A percentile compares a stretch with the other conserved stretches of the same genome.
phyloP scores from a whole-genome alignment of 2,329 filamentous ascomycete genomes.

The Phyllosticta capitalensis region DNA sequence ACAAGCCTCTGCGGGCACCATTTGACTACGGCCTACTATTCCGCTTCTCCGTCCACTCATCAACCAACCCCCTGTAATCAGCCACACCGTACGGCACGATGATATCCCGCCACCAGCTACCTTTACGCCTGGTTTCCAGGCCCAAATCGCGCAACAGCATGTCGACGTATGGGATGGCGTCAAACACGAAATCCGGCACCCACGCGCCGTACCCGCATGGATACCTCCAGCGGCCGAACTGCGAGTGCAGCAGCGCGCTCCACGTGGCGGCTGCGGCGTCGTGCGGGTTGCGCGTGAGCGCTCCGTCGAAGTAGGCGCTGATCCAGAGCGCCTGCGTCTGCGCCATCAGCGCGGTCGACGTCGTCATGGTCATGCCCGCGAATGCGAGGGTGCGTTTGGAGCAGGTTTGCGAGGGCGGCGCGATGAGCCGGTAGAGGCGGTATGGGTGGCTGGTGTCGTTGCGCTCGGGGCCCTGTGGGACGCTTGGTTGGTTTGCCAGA shows the following conservation, averaged over 20 bases:
- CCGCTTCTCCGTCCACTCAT: slow-evolving; percentile 37
- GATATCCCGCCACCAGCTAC: slow-evolving; percentile 41
- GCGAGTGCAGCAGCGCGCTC: slow-evolving; percentile 49
- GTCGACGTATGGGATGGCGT: slow-evolving; percentile 65
- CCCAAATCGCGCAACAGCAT: slow-evolving; percentile 57
- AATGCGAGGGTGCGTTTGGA: slow-evolving; percentile 28
- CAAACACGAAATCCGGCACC: slow-evolving; percentile 65
- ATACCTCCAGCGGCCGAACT: slow-evolving; percentile 63
- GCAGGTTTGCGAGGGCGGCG: slow-evolving; percentile 23
- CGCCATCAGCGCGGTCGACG: slow-evolving; percentile 29
- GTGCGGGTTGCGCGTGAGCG: slow-evolving; percentile 27
- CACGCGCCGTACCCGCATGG: slow-evolving; percentile 52
- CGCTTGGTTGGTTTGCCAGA: slow-evolving; percentile 41
- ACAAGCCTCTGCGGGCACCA: too few species aligned
- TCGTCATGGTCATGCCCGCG: slow-evolving; percentile 27
- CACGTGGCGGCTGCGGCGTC: slow-evolving; percentile 14
- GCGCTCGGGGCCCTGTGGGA: not conserved
- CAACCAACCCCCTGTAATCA: slow-evolving; percentile 47
- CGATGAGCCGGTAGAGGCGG: slow-evolving; percentile 36
- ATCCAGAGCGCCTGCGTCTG: slow-evolving; percentile 39
- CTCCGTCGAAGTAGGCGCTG: slow-evolving; percentile 51
- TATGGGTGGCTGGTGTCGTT: slow-evolving; percentile 16
- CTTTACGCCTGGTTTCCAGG: slow-evolving; percentile 47
- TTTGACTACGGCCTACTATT: too few species aligned
- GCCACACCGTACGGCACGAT: slow-evolving; percentile 49